phyloP scores from a whole-genome alignment of 352 stramenopile genomes.

The Phytophthora multivora region DNA sequence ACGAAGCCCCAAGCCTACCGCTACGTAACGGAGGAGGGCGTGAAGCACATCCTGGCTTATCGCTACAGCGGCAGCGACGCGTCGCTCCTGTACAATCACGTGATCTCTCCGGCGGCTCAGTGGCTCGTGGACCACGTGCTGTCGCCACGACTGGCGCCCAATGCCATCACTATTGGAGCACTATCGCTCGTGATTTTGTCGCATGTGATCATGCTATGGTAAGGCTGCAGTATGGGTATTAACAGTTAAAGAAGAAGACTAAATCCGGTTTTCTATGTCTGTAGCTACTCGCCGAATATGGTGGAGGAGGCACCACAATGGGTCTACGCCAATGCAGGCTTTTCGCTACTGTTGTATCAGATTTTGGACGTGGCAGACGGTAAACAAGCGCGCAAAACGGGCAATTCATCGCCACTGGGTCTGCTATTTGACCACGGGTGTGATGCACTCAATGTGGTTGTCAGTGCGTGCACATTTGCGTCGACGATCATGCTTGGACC shows the following conservation, averaged over 20 bases:
- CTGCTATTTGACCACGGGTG: conserved; percentile 88
- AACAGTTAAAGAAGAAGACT: not conserved
- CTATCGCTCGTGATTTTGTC: conserved; percentile 73
- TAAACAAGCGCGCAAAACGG: conserved; percentile 87
- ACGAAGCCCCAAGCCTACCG: conserved; percentile 37
- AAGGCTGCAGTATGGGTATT: not conserved
- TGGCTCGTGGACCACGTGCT: conserved; percentile 79
- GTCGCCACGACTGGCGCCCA: conserved; percentile 71
- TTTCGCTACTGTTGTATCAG: conserved; percentile 81
- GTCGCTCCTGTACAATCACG: conserved; percentile 84
- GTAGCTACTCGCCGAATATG: conserved; percentile 85
- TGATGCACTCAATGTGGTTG: conserved; percentile 82
- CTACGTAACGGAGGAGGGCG: conserved; percentile 77
- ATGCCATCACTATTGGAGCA: conserved; percentile 84
- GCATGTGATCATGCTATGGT: conserved; percentile 81
- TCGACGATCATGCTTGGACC: conserved; percentile 87
- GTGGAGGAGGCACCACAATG: conserved; percentile 70
- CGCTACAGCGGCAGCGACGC: conserved; percentile 88
- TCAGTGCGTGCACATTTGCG: conserved; percentile 84
- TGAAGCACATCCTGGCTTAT: conserved; percentile 72
- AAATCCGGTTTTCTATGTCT: conserved; percentile 43
- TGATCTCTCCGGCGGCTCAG: conserved; percentile 78
- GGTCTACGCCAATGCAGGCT: conserved; percentile 70
- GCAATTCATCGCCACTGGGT: conserved; percentile 85
- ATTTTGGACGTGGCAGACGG: conserved; percentile 87